Evolutionary conservation across 192 early-diverging fungal genomes (phyloP), one percentile per base, ranked within the genome.

Genomic region (Coemansia sp.): DNA sequence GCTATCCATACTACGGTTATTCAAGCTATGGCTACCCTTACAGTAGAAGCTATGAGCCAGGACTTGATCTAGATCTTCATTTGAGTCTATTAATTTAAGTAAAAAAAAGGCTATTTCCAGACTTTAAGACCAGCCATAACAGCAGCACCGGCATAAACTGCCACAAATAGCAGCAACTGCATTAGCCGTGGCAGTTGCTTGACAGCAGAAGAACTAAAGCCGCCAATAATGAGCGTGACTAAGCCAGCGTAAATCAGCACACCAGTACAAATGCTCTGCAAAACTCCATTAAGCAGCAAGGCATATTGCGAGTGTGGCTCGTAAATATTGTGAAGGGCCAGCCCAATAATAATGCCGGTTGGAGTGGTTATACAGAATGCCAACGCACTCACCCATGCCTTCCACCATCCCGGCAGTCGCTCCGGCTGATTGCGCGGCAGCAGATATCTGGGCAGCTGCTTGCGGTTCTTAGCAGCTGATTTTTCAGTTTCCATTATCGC

Each of bases 261-360:
- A 38, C 90, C 90, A 7, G 87, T 82, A 12, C 85, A 83, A 15
- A 91, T 64, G 18, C 86, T 83, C 63, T 94, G 85, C 19, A 91
- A 64, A 33, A 91, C 72, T 19, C 87, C 91, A 21, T 82, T 81
- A 9, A 81, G 48, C 9, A 89, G 68, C 20, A 93, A 50, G 3
- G 82, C 72, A 3, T 81, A 66, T 6, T 54, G 55, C 28, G 83
- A 84, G 50, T 86, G 80, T 3, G 75, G 71, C 50, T 84, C 85
- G 61, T 84, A 91, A 1, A 79, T 61, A 10, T 71, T 55, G 31
- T 72, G 81, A 15, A 92, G 61, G 0, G 81, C 86, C 59, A 92
- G 84, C 6, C 91, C 91, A 43, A 93, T 85, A 18, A 82, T 79
- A 9, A 90, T 78, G 15, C 91, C 91, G 13, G 88, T 45, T 0